phyloP scores from a whole-genome alignment of 768 basidiomycete species.

The Lentinula boryana region DNA sequence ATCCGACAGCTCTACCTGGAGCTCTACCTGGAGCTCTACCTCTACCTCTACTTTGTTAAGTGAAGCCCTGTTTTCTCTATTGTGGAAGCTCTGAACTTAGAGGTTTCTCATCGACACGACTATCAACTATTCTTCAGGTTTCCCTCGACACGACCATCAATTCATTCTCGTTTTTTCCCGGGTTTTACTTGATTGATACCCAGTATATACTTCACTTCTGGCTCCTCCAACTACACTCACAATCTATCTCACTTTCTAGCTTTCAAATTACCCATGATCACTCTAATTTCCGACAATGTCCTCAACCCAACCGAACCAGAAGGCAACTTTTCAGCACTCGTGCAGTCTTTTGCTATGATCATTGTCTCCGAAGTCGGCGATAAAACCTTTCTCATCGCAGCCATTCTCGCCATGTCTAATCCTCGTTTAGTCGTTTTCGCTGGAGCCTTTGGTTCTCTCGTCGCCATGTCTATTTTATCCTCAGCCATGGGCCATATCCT shows the following conservation, averaged over 20 bases:
- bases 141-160: neutral
- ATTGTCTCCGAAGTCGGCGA: slow-evolving; percentile 93
- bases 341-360: slow-evolving; percentile 85
- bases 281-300: neutral
- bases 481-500: slow-evolving; percentile 92
- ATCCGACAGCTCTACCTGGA: too few species aligned
- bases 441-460: slow-evolving; percentile 83
- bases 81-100: too few species aligned
- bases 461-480: slow-evolving; percentile 91
- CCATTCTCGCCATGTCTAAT: slow-evolving; percentile 88
- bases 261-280: neutral
- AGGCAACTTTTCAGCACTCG: slow-evolving; percentile 46
- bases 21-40: too few species aligned
- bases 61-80: too few species aligned
- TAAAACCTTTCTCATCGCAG: slow-evolving; percentile 88
- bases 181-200: neutral
- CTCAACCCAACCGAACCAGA: slow-evolving; percentile 12
- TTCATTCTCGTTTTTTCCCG: neutral
- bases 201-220: neutral
- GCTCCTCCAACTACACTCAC: neutral
- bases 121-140: neutral
- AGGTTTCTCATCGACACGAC: too few species aligned
- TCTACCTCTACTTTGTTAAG: too few species aligned
- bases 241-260: neutral
- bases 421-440: slow-evolving; percentile 80